These are phyloP conservation scores for Alternaria metachromatica DNA, from an alignment of 2,329 filamentous ascomycete genomes.

Conservation along the genomic window DNA sequence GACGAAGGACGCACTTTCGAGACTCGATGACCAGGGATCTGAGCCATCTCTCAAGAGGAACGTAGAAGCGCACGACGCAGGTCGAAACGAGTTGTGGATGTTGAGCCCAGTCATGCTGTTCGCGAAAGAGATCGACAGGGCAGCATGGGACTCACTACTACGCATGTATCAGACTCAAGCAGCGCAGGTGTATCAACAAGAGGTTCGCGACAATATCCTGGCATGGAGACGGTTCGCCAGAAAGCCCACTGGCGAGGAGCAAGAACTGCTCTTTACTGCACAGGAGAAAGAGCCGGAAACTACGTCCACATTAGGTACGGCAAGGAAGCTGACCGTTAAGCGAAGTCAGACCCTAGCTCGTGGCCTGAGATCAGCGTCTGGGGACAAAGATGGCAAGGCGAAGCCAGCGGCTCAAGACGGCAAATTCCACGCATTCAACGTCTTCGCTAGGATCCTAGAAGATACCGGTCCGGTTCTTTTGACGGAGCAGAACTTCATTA, in stretches of 20 bases:
- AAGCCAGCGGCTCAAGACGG: slow-evolving; percentile 67
- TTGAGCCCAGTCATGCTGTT: slow-evolving; percentile 90
- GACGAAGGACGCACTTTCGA: slow-evolving; percentile 66
- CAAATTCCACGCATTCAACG: slow-evolving; percentile 76
- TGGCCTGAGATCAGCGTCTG: slow-evolving; percentile 70
- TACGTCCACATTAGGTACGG: slow-evolving; percentile 63
- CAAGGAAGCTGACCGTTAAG: slow-evolving; percentile 91
- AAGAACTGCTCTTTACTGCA: slow-evolving; percentile 85
- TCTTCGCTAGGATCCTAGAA: slow-evolving; percentile 79
- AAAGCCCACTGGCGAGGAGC: slow-evolving; percentile 77
- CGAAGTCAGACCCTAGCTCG: slow-evolving; percentile 86
- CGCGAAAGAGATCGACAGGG: slow-evolving; percentile 79
- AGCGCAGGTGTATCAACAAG: slow-evolving; percentile 77
- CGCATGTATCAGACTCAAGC: slow-evolving; percentile 81
- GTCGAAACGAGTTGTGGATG: slow-evolving; percentile 79
- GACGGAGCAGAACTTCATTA: slow-evolving; percentile 95
- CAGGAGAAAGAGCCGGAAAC: slow-evolving; percentile 88
- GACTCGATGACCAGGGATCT: slow-evolving; percentile 52
- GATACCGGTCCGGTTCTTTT: slow-evolving; percentile 83
- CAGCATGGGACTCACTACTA: slow-evolving; percentile 82
- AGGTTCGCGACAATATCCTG: slow-evolving; percentile 78
- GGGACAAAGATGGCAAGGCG: slow-evolving; percentile 63
- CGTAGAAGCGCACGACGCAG: slow-evolving; percentile 69
- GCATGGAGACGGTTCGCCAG: slow-evolving; percentile 81
- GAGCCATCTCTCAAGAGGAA: slow-evolving; percentile 68